A percentile compares a stretch with the other conserved stretches of the same genome.
Evolutionary conservation across 495 filamentous ascomycete species (phyloP).

Genomic region (Penicillium waksmanii): DNA sequence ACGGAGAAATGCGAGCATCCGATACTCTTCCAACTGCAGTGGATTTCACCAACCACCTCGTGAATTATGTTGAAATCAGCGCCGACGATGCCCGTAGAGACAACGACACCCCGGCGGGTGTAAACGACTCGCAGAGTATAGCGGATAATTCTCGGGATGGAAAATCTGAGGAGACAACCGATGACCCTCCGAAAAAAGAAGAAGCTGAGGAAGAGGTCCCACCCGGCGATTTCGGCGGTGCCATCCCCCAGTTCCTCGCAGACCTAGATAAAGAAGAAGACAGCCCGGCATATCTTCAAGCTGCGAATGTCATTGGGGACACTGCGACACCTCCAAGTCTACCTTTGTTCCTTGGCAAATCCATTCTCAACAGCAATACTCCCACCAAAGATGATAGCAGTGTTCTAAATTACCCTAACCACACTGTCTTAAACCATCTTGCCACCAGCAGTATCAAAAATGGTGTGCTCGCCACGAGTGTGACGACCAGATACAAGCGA

Average conservation of each 20-base stretch:
- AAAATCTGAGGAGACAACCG: conserved; percentile 42
- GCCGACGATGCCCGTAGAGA: conserved; percentile 61
- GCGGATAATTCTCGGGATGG: conserved; percentile 40
- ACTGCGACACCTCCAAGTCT: conserved; percentile 82
- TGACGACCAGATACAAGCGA: conserved; percentile 92
- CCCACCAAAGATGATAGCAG: conserved; percentile 97
- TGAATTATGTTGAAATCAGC: conserved; percentile 96
- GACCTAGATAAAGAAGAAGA: conserved; percentile 88
- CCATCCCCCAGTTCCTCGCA: conserved; percentile 80
- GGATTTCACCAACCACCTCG: conserved; percentile 92
- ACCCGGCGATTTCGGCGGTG: conserved; percentile 51
- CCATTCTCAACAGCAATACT: conserved; percentile 86
- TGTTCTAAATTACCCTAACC: conserved; percentile 93
- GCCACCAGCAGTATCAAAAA: conserved; percentile 99
- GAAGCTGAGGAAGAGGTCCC: conserved; percentile 55
- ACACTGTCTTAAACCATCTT: conserved; percentile 94
- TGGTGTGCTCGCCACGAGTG: conserved; percentile 92
- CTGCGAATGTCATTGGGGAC: conserved; percentile 69
- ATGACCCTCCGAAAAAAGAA: conserved; percentile 45
- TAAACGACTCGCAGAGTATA: conserved; percentile 51
- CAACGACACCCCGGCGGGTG: conserved; percentile 38
- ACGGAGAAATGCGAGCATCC: conserved; percentile 87
- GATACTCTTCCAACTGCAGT: conserved; percentile 89
- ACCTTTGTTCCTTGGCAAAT: conserved; percentile 90
- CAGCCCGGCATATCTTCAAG: conserved; percentile 66